Conservation (phyloP, 805 yeast genomes). For the Metschnikowia dekortorum region DNA sequence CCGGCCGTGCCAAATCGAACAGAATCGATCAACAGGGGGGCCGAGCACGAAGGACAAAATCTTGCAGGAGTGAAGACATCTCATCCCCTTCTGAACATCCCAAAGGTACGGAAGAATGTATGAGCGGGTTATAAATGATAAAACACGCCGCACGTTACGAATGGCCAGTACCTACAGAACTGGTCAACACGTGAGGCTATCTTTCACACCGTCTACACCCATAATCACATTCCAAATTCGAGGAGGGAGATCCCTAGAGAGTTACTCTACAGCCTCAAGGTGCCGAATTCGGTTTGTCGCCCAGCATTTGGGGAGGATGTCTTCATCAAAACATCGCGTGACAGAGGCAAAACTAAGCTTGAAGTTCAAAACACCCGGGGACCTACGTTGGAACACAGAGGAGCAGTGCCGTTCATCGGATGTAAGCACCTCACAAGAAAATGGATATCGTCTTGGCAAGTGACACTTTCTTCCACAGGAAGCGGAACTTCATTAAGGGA, state of each 20-base stretch:
- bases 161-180: neutral
- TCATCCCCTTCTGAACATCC: too few species aligned
- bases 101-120: too few species aligned
- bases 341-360: neutral
- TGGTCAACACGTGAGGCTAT: neutral
- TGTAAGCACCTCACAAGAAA: too few species aligned
- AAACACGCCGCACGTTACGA: neutral
- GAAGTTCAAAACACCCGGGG: neutral
- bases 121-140: neutral
- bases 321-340: neutral
- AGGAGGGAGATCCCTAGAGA: neutral
- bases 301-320: neutral
- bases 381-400: neutral
- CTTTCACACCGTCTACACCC: neutral
- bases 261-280: neutral
- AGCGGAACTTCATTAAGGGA: too few species aligned
- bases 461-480: too few species aligned
- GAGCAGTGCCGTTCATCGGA: neutral
- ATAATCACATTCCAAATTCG: neutral
- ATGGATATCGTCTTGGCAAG: too few species aligned
- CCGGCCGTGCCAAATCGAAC: too few species aligned
- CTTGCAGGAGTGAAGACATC: too few species aligned
- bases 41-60: too few species aligned
- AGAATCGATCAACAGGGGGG: too few species aligned
- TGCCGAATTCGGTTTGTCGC: neutral